Evolutionary conservation across 2,329 filamentous ascomycete species (phyloP).

Genomic region (Fusarium temperatum): DNA sequence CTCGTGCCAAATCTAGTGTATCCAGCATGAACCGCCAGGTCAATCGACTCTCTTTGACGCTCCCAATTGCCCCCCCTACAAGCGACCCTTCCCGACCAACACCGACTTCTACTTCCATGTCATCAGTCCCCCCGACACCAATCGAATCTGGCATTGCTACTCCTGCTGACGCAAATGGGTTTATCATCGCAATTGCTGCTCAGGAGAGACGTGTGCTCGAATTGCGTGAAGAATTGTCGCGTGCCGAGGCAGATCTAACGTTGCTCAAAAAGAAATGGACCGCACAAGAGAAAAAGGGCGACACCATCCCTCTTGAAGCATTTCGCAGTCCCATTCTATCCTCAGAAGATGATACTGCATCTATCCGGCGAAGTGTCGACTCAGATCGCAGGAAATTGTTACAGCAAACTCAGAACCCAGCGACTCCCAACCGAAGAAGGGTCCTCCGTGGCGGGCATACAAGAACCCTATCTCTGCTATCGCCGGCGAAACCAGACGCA

Average conservation of each 20-base stretch:
- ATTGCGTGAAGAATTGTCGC: slow-evolving; percentile 85
- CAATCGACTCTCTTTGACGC: slow-evolving; percentile 68
- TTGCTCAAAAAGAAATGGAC: slow-evolving; percentile 87
- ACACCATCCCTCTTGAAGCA: slow-evolving; percentile 65
- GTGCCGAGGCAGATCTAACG: slow-evolving; percentile 80
- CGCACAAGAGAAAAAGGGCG: slow-evolving; percentile 78
- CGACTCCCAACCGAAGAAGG: slow-evolving; percentile 60
- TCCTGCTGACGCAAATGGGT: slow-evolving; percentile 68
- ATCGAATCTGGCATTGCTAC: slow-evolving; percentile 54
- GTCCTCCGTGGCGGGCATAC: slow-evolving; percentile 75
- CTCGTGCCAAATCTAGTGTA: slow-evolving; percentile 62
- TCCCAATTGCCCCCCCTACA: slow-evolving; percentile 67
- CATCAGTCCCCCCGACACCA: slow-evolving; percentile 62
- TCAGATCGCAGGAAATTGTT: slow-evolving; percentile 78
- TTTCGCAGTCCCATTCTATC: slow-evolving; percentile 52
- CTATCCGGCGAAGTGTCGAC: slow-evolving; percentile 62
- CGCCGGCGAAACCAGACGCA: slow-evolving; percentile 64
- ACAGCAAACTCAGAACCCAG: slow-evolving; percentile 56
- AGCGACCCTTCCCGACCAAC: slow-evolving; percentile 62
- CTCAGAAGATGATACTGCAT: slow-evolving; percentile 47
- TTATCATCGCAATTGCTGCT: slow-evolving; percentile 89
- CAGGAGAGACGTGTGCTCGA: slow-evolving; percentile 93
- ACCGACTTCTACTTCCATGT: slow-evolving; percentile 51
- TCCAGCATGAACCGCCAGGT: slow-evolving; percentile 56
- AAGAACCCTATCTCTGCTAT: slow-evolving; percentile 80